A percentile compares a stretch with the other conserved stretches of the same genome.
Conservation (phyloP, 345 rosid species). For the Leavenworthia alabamica region DNA sequence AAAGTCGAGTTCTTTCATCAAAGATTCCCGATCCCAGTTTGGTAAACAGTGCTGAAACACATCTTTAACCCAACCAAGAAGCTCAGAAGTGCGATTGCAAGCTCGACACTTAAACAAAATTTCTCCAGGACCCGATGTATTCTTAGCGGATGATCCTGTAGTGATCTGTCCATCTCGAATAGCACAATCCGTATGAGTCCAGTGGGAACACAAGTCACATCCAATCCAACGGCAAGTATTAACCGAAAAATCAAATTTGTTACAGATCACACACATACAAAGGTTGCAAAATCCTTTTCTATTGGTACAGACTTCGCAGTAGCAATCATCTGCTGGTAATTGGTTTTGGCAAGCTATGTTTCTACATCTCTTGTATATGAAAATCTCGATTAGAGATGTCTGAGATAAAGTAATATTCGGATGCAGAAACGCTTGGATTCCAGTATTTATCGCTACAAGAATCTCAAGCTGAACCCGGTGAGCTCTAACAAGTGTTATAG, state of each 20-base stretch:
- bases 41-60: slow-evolving; percentile 91
- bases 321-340: slow-evolving; percentile 89
- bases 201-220: slow-evolving; percentile 88
- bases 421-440: slow-evolving; percentile 85
- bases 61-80: slow-evolving; percentile 97
- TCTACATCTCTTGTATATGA: slow-evolving; percentile 80
- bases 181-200: slow-evolving; percentile 98
- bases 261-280: slow-evolving; percentile 93
- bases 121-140: slow-evolving; percentile 53
- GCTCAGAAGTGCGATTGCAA: slow-evolving; percentile 80
- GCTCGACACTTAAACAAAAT: slow-evolving; percentile 81
- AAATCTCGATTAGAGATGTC: slow-evolving; percentile 68
- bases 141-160: slow-evolving; percentile 58
- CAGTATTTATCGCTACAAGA: slow-evolving; percentile 78
- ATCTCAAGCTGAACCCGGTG: slow-evolving; percentile 80
- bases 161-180: slow-evolving; percentile 76
- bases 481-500: slow-evolving; percentile 61
- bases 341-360: slow-evolving; percentile 87
- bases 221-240: slow-evolving; percentile 98
- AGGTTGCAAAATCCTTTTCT: slow-evolving; percentile 89
- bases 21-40: slow-evolving; percentile 78
- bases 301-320: slow-evolving; percentile 64
- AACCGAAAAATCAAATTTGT: slow-evolving; percentile 86
- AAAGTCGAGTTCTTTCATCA: slow-evolving; percentile 80
- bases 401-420: slow-evolving; percentile 78